phyloP scores from a whole-genome alignment of 495 filamentous ascomycete genomes.

The Aspergillus nidulans region DNA sequence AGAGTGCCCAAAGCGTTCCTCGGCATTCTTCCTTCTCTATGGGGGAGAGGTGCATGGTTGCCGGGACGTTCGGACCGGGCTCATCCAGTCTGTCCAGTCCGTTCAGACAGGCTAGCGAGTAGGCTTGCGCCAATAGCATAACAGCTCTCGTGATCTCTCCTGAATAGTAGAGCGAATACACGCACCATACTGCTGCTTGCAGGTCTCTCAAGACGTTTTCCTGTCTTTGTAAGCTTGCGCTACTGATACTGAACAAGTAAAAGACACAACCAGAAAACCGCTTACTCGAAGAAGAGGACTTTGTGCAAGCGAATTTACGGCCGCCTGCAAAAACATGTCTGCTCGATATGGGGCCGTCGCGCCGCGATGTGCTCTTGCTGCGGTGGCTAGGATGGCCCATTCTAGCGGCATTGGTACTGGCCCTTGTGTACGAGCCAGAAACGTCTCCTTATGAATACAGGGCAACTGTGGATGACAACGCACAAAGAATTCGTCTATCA shows the following conservation, averaged over 20 bases:
- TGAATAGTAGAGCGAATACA: constrained; percentile 1
- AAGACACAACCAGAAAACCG: neutral
- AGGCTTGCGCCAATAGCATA: constrained; percentile 1
- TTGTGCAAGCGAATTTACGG: constrained; percentile 4
- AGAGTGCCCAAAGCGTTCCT: constrained; percentile 1
- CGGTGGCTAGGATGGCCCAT: neutral
- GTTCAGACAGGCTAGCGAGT: neutral
- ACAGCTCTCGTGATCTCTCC: neutral
- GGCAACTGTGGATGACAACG: neutral
- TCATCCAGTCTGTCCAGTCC: constrained; percentile 2
- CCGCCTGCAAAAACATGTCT: neutral
- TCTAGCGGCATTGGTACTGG: neutral
- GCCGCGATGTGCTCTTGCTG: neutral
- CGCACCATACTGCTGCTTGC: constrained; percentile 2
- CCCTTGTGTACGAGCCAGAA: neutral
- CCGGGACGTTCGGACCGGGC: neutral
- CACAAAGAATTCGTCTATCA: neutral
- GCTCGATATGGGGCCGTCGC: neutral
- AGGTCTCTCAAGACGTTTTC: constrained; percentile 1
- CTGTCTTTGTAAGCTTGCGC: no score
- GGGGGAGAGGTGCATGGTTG: neutral
- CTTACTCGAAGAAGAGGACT: constrained; percentile 2
- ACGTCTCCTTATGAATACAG: constrained; percentile 2
- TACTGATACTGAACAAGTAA: neutral
- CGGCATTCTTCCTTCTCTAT: constrained; percentile 1